Conservation (phyloP, 2,329 filamentous ascomycete species). For the Ophiostoma pallidulum region DNA sequence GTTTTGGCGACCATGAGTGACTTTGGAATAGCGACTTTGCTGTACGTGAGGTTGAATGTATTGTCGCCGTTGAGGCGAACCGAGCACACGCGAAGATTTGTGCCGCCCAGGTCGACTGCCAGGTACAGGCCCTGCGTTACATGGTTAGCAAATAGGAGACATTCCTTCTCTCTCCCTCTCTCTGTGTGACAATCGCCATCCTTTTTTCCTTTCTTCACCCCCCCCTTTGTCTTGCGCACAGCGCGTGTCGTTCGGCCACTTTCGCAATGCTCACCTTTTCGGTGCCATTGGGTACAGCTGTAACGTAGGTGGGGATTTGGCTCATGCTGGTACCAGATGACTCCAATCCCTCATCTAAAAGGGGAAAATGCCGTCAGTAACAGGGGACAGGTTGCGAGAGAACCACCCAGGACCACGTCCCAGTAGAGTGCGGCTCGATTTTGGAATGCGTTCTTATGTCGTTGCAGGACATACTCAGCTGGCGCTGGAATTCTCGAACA, state of each 20-base stretch:
- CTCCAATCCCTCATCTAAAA: slow-evolving; percentile 65
- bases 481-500: slow-evolving; percentile 74
- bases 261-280: slow-evolving; percentile 60
- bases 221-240: neutral
- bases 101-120: slow-evolving; percentile 94
- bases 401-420: too few relatives aligned
- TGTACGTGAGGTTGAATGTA: slow-evolving; percentile 87
- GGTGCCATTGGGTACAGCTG: slow-evolving; percentile 88
- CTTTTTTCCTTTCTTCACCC: too few relatives aligned
- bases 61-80: slow-evolving; percentile 88
- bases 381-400: neutral
- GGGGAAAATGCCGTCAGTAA: neutral
- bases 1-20: slow-evolving; percentile 85
- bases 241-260: neutral
- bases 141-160: slow-evolving; percentile 3
- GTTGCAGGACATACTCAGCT: slow-evolving; percentile 53
- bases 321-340: slow-evolving; percentile 73
- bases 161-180: too few relatives aligned
- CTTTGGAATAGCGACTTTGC: slow-evolving; percentile 82
- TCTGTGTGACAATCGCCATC: too few relatives aligned
- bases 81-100: slow-evolving; percentile 96
- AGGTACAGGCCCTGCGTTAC: slow-evolving; percentile 77
- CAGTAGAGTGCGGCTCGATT: too few relatives aligned
- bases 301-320: slow-evolving; percentile 97
- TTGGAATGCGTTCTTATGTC: too few relatives aligned